Evolutionary conservation across 352 stramenopile genomes (phyloP).

Genomic region (Globisporangium heterothallicum): DNA sequence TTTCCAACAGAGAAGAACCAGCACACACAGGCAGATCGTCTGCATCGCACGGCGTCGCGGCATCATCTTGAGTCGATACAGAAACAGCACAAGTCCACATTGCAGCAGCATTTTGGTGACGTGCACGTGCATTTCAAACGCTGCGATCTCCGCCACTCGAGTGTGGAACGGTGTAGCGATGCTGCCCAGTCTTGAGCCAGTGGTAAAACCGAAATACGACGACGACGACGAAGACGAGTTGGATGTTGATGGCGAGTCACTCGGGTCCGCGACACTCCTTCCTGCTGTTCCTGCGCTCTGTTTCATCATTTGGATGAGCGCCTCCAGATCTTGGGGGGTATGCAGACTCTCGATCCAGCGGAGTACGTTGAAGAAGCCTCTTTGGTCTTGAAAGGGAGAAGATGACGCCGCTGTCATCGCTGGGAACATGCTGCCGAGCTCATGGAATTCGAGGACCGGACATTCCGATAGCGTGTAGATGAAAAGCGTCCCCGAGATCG

Average conservation of each 20-base stretch:
- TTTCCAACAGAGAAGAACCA: conserved; percentile 39
- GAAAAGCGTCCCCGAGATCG: conserved; percentile 15
- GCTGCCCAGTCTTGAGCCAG: neutral
- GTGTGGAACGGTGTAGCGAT: conserved; percentile 3
- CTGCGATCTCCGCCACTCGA: conserved; percentile 15
- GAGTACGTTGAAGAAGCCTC: conserved; percentile 42
- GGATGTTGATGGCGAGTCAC: neutral
- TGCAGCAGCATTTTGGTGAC: conserved; percentile 43
- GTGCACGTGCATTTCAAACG: conserved; percentile 25
- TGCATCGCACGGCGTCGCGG: conserved; percentile 25
- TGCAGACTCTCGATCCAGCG: conserved; percentile 54
- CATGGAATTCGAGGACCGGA: conserved; percentile 30
- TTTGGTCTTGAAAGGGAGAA: conserved; percentile 24
- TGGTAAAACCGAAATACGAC: neutral
- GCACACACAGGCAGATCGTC: conserved; percentile 38
- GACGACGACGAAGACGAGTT: neutral
- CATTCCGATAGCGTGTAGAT: conserved; percentile 22
- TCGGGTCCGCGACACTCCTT: neutral
- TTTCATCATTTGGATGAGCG: conserved; percentile 17
- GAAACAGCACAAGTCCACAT: conserved; percentile 39
- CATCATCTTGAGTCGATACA: conserved; percentile 27
- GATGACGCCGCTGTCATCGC: conserved; percentile 4
- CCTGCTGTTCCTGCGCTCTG: neutral
- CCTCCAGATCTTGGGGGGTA: conserved; percentile 28
- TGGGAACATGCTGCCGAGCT: conserved; percentile 20